Evolutionary conservation across 805 yeast genomes (phyloP), one percentile per base, ranked within the genome.

Genomic region (Isabelozyma gotoi): DNA sequence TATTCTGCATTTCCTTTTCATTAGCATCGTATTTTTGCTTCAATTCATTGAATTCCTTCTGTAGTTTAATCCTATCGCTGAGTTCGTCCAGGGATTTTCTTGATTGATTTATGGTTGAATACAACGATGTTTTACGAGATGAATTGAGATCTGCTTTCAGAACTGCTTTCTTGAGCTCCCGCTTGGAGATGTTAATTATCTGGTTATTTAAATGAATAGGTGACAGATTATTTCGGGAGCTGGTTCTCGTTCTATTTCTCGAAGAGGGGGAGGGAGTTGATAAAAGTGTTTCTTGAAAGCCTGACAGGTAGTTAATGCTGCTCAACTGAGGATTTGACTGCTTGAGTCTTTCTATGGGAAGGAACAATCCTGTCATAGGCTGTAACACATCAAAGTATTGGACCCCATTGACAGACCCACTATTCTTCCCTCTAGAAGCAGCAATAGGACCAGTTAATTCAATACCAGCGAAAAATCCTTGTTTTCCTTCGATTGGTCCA

Each of bases 391-490:
- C 68, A 57, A 91, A 91, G 59, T 90, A 90, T 42, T 70, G 70
- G 6, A 68, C 59, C 0, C 96, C 96, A 44, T 84, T 78, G 36
- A 82, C 89, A 34, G 78, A 76, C n/a, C 99, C 99, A 42, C 81
- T 78, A 57, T 92, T 94, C 62, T 88, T 87, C 17, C 99, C 99
- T 42, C 79, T 71, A 4, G 69, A 58, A 0, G 77, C 67, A 33
- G 79, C 76, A 15, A 60, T 54, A 1, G 81, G 82, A 1, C 87
- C 91, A n/a, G 81, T 55, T 35, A 92, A 68, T 60, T 92, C 97
- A 5, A 92, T 76, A 2, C 99, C 99, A 4, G 91, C 96, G 68
- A 83, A 92, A 8, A 74, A 71, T 0, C 96, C 96, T 31, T 49
- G 47, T 56, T 87, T 88, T 17, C 84, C 84, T 17, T 81, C 77